phyloP scores from a whole-genome alignment of 176 grass and related monocot genomes.

The Panicum miliaceum region DNA sequence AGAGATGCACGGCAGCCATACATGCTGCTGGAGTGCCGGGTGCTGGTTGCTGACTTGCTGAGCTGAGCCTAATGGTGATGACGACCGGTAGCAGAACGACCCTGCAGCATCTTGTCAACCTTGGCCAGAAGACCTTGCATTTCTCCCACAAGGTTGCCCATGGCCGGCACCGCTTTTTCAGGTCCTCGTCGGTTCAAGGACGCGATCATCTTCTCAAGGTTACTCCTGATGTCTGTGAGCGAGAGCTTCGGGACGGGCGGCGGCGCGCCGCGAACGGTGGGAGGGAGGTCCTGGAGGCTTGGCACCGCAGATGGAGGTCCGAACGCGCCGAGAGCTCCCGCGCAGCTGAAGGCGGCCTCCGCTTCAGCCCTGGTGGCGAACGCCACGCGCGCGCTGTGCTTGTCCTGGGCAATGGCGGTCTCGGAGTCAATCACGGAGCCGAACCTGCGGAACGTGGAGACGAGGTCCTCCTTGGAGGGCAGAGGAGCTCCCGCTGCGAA shows the following conservation, averaged over 20 bases:
- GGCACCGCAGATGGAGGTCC: conserved; percentile 20
- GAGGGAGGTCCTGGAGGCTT: conserved; percentile 44
- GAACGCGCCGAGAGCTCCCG: conserved; percentile 21
- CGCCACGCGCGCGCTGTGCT: conserved; percentile 16
- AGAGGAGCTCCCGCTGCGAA: conserved; percentile 34
- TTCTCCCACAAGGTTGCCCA: conserved; percentile 52
- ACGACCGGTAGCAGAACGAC: conserved; percentile 11
- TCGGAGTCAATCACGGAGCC: conserved; percentile 53
- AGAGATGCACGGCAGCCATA: background rate
- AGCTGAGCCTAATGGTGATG: conserved; percentile 17
- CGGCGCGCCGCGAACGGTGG: conserved; percentile 9
- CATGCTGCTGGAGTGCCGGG: background rate
- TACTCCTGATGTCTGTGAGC: conserved; percentile 68
- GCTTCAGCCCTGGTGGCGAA: conserved; percentile 51
- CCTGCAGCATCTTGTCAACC: conserved; percentile 65
- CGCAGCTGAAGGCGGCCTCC: conserved; percentile 51
- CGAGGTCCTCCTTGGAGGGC: conserved; percentile 62
- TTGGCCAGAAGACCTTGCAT: conserved; percentile 78
- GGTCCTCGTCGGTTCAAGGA: conserved; percentile 29
- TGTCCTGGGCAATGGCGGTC: conserved; percentile 32
- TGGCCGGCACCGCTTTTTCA: background rate
- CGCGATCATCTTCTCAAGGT: conserved; percentile 79
- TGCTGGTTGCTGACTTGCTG: no score
- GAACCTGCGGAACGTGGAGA: conserved; percentile 55
- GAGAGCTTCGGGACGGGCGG: conserved; percentile 40